Percentiles rank a stretch among this genome's conserved stretches.
Conservation (phyloP, 169 alveolate species). For the Eimeria tenella region DNA sequence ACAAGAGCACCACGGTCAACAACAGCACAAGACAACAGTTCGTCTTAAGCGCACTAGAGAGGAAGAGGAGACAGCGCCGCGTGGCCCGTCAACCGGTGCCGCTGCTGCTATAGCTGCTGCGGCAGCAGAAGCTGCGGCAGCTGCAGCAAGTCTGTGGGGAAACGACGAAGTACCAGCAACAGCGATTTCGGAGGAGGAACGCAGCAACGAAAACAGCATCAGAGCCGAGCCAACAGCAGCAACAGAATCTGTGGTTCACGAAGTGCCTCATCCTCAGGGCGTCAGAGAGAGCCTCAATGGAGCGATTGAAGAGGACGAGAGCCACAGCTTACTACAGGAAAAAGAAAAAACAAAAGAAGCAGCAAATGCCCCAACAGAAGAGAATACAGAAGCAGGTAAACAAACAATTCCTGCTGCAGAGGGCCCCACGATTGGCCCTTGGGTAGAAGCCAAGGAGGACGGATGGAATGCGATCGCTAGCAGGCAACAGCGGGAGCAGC, state of each 20-base stretch:
- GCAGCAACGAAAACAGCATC: not conserved
- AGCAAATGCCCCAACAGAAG: not conserved
- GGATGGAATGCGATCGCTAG: conserved; percentile 40
- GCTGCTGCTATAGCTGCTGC: conserved; percentile 65
- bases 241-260: not conserved
- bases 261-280: not conserved
- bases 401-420: conserved; percentile 1
- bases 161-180: not conserved
- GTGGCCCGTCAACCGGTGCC: conserved; percentile 13
- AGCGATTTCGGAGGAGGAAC: not conserved
- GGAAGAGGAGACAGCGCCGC: not conserved
- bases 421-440: conserved; percentile 45
- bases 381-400: not conserved
- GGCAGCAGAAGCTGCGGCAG: conserved; percentile 66
- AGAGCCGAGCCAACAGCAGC: not conserved
- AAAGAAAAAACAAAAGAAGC: not conserved
- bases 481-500: conserved; percentile 48
- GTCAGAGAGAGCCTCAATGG: not conserved
- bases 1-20: not conserved
- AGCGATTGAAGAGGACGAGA: not conserved
- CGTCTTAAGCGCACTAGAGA: conserved; percentile 40
- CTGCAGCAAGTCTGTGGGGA: conserved; percentile 51
- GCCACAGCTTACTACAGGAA: not conserved
- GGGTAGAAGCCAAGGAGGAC: conserved; percentile 58
- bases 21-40: not conserved